Percentiles rank a stretch among this genome's conserved stretches.
phyloP scores from a whole-genome alignment of 1,139 yeast species.

The Arxiozyma bovina region DNA sequence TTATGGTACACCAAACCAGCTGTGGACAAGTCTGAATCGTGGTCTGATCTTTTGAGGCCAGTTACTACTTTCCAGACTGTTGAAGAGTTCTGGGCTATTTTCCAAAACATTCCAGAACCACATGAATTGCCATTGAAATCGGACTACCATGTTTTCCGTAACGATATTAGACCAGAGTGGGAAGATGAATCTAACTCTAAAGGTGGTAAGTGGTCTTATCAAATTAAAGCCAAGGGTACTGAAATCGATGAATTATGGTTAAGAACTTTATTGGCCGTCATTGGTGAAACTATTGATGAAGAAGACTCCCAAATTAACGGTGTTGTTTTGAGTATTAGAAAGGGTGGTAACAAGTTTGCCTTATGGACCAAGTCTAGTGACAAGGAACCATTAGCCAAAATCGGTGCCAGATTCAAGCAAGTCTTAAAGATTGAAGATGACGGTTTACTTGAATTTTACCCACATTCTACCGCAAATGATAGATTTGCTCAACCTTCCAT shows the following conservation, averaged over 20 bases:
- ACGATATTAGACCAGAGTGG: slow-evolving; percentile 97
- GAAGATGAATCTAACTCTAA: slow-evolving; percentile 80
- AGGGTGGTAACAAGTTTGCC: slow-evolving; percentile 74
- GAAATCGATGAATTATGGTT: slow-evolving; percentile 90
- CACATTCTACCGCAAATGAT: slow-evolving; percentile 30
- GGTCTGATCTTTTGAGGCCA: slow-evolving; percentile 91
- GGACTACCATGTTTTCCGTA: slow-evolving; percentile 92
- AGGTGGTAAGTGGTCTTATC: slow-evolving; percentile 94
- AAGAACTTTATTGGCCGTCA: slow-evolving; percentile 78
- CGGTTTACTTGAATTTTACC: slow-evolving; percentile 29
- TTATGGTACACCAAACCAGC: slow-evolving; percentile 97
- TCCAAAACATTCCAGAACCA: slow-evolving; percentile 88
- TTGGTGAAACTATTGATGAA: slow-evolving; percentile 92
- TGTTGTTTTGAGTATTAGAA: slow-evolving; percentile 82
- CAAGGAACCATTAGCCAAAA: slow-evolving; percentile 49
- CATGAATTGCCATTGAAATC: slow-evolving; percentile 85
- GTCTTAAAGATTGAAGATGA: slow-evolving; percentile 29
- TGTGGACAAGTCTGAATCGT: slow-evolving; percentile 67
- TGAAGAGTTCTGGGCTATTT: slow-evolving; percentile 98
- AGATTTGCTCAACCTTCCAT: slow-evolving; percentile 31
- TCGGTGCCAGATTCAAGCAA: slow-evolving; percentile 75
- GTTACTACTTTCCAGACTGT: slow-evolving; percentile 87
- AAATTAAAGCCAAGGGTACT: slow-evolving; percentile 54
- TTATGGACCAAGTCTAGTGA: slow-evolving; percentile 87
- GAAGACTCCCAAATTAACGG: slow-evolving; percentile 80